phyloP scores from a whole-genome alignment of 2,329 filamentous ascomycete species.

The Trichoderma sp. region DNA sequence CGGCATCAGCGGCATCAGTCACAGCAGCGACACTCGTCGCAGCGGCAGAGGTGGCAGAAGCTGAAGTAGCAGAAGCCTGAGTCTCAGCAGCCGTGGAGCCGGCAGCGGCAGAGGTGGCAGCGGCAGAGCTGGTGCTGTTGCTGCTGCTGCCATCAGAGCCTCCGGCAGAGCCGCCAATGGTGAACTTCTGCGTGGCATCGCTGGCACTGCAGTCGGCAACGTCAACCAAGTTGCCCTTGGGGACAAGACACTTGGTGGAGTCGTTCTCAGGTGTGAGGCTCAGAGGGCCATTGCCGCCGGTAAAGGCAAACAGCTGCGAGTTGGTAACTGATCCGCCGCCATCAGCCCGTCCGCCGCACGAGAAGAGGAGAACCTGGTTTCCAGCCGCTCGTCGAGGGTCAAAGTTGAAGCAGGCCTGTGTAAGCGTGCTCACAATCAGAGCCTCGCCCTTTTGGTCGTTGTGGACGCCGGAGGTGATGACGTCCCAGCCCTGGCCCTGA shows the following conservation, averaged over 20 bases:
- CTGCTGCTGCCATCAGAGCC: constrained; percentile 7
- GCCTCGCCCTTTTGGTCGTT: constrained; percentile 51
- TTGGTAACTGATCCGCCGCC: constrained; percentile 54
- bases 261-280: constrained; percentile 52
- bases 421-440: constrained; percentile 60
- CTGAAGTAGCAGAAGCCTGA: not conserved
- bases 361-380: constrained; percentile 60
- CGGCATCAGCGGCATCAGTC: not conserved
- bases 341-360: constrained; percentile 61
- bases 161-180: constrained; percentile 32
- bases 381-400: constrained; percentile 55
- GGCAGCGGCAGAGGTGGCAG: not conserved
- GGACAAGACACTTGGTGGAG: constrained; percentile 52
- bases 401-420: constrained; percentile 63
- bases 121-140: constrained; percentile 1
- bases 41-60: not conserved
- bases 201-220: constrained; percentile 48
- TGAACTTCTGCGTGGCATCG: constrained; percentile 50
- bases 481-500: constrained; percentile 52
- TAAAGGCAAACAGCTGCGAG: constrained; percentile 57
- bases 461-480: constrained; percentile 56
- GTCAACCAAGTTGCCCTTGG: constrained; percentile 49
- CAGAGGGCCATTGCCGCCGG: constrained; percentile 47
- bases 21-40: not conserved
- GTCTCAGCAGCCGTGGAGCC: constrained; percentile 9